Evolutionary conservation across 768 basidiomycete genomes (phyloP).

Genomic region (Guyanaporus albipodus): DNA sequence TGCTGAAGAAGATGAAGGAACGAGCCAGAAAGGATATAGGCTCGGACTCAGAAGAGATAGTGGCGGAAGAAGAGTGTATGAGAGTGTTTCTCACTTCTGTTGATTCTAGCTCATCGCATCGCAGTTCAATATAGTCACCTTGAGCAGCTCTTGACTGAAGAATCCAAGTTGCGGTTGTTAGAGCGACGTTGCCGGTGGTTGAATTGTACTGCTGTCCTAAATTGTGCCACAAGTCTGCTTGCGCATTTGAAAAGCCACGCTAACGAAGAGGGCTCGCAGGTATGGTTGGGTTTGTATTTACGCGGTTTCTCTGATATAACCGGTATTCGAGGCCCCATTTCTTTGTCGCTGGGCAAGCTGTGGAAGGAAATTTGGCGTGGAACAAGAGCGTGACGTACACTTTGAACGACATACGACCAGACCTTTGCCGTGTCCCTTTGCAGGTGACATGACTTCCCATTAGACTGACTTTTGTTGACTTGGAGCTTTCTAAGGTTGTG

Average conservation of each 20-base stretch:
- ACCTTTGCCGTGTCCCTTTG: slow-evolving; percentile 29
- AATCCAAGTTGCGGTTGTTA: slow-evolving; percentile 47
- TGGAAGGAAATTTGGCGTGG: slow-evolving; percentile 37
- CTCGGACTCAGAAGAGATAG: slow-evolving; percentile 15
- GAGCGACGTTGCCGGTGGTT: slow-evolving; percentile 56
- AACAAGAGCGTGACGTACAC: slow-evolving; percentile 42
- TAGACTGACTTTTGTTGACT: slow-evolving; percentile 7
- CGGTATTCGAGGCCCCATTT: slow-evolving; percentile 32
- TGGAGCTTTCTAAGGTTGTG: slow-evolving; percentile 43
- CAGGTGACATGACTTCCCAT: slow-evolving; percentile 38
- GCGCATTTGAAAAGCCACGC: slow-evolving; percentile 46
- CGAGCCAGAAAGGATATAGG: slow-evolving; percentile 12
- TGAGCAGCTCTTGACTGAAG: slow-evolving; percentile 43
- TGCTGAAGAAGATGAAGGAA: slow-evolving; percentile 18
- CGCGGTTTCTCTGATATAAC: slow-evolving; percentile 6
- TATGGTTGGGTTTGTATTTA: slow-evolving; percentile 13
- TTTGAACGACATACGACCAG: slow-evolving; percentile 44
- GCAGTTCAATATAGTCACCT: slow-evolving; percentile 37
- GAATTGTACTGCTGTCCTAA: slow-evolving; percentile 51
- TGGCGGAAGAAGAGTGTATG: slow-evolving; percentile 30
- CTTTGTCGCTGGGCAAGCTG: slow-evolving; percentile 58
- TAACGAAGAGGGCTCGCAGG: slow-evolving; percentile 28
- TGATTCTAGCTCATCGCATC: slow-evolving; percentile 27
- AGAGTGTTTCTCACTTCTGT: slow-evolving; percentile 19
- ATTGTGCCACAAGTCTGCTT: slow-evolving; percentile 47